phyloP scores from a whole-genome alignment of 2,329 filamentous ascomycete species.

The Venturia nashicola region DNA sequence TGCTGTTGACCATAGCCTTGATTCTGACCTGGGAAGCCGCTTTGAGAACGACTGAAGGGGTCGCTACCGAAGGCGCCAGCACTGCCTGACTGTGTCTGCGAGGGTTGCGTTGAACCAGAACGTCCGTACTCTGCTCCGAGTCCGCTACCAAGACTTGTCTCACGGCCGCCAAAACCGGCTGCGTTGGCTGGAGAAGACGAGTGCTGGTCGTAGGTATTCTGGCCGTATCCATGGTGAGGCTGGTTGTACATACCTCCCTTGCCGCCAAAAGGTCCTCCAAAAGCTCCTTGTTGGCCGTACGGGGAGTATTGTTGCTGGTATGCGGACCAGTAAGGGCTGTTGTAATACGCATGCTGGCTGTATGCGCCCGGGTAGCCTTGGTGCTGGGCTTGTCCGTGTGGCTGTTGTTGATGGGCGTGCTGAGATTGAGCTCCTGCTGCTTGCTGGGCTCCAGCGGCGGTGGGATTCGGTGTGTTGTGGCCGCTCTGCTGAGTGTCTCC shows the following conservation, averaged over 20 bases:
- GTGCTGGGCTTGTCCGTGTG: constrained; percentile 29
- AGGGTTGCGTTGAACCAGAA: constrained; percentile 43
- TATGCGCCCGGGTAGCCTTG: constrained; percentile 42
- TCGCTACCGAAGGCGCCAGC: constrained; percentile 41
- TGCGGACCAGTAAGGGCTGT: constrained; percentile 47
- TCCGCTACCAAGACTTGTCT: constrained; percentile 32
- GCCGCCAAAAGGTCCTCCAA: constrained; percentile 38
- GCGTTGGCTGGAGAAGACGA: constrained; percentile 51
- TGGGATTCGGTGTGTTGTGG: constrained; percentile 80
- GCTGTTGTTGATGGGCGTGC: constrained; percentile 34
- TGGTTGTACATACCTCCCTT: constrained; percentile 52
- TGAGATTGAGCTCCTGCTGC: constrained; percentile 33
- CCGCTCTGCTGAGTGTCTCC: constrained; percentile 75
- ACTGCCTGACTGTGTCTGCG: constrained; percentile 39
- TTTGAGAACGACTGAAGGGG: constrained; percentile 46
- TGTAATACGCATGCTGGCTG: constrained; percentile 48
- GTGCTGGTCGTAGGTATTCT: constrained; percentile 48
- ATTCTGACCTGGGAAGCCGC: constrained; percentile 39
- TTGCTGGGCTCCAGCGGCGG: constrained; percentile 38
- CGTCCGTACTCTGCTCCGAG: constrained; percentile 46
- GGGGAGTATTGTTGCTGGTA: constrained; percentile 52
- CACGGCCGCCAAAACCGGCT: constrained; percentile 38
- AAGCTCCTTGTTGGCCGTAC: constrained; percentile 34
- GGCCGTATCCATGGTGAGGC: constrained; percentile 42
- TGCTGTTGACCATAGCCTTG: constrained; percentile 39